Evolutionary conservation across 202 grass and related monocot genomes (phyloP).

Genomic region (Alloteropsis angusta): DNA sequence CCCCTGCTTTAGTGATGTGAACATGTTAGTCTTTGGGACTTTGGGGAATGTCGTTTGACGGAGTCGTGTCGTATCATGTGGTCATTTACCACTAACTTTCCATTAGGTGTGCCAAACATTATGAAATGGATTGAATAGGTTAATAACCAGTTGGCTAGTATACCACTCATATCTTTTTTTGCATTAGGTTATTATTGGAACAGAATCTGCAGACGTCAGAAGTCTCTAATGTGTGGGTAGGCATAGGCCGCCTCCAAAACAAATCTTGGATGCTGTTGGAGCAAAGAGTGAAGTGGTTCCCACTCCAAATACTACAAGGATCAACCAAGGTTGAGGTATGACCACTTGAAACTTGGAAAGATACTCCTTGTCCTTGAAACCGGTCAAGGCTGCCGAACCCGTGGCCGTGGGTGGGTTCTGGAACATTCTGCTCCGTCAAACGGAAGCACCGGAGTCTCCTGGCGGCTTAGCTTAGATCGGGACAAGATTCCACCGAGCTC

Average conservation of each 20-base stretch:
- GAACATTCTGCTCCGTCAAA: constrained; percentile 25
- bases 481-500: neutral
- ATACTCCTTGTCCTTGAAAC: neutral
- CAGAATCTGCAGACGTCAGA: neutral
- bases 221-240: neutral
- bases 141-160: neutral
- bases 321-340: neutral
- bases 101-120: neutral
- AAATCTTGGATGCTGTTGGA: neutral
- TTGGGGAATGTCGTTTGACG: neutral
- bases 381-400: neutral
- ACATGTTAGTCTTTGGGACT: neutral
- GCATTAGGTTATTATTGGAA: neutral
- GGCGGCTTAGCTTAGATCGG: neutral
- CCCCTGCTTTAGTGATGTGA: neutral
- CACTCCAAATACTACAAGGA: neutral
- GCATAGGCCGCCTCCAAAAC: neutral
- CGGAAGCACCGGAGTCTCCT: neutral
- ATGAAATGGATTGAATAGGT: neutral
- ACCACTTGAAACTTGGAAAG: neutral
- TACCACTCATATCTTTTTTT: neutral
- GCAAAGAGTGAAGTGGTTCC: neutral
- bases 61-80: neutral
- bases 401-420: constrained; percentile 12
- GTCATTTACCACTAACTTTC: neutral